A percentile compares a stretch with the other conserved stretches of the same genome.
These are phyloP conservation scores for Phoenix dactylifera DNA, from an alignment of 176 grass and related monocot species.

Conservation along the genomic window DNA sequence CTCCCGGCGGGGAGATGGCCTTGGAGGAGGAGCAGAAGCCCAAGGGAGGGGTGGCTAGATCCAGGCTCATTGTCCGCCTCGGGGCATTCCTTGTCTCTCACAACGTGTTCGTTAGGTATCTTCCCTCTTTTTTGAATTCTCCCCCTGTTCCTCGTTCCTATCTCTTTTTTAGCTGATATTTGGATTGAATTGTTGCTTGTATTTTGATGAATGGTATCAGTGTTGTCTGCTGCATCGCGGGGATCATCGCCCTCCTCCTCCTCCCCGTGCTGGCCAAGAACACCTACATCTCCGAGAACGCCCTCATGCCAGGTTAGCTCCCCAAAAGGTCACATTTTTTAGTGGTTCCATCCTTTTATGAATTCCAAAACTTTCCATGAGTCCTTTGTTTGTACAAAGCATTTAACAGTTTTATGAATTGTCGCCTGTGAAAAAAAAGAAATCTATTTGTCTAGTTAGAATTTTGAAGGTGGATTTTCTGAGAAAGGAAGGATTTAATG, in stretches of 20 bases:
- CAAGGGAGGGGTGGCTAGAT: constrained; percentile 15
- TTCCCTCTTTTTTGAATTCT: neutral
- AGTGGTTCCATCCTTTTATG: too few species aligned
- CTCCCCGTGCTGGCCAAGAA: constrained; percentile 80
- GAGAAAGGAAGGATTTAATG: too few species aligned
- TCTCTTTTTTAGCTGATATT: constrained; percentile 9
- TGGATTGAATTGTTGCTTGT: too few species aligned
- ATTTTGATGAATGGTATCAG: constrained; percentile 13
- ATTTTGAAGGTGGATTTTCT: too few species aligned
- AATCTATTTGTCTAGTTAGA: too few species aligned
- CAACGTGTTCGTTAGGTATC: constrained; percentile 68
- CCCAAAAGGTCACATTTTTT: too few species aligned
- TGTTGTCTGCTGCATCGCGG: constrained; percentile 45
- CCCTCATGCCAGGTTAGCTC: constrained; percentile 74
- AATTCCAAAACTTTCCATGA: too few species aligned
- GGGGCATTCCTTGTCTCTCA: constrained; percentile 69
- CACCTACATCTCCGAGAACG: constrained; percentile 95
- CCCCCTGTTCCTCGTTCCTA: neutral
- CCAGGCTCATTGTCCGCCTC: constrained; percentile 81
- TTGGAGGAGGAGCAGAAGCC: neutral
- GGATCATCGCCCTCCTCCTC: constrained; percentile 46
- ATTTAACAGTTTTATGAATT: too few species aligned
- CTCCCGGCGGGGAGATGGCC: neutral
- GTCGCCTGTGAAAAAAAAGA: too few species aligned
- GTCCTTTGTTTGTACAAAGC: too few species aligned